Evolutionary conservation across 495 filamentous ascomycete species (phyloP).

Genomic region (Pseudoneurospora amorphoporcata): DNA sequence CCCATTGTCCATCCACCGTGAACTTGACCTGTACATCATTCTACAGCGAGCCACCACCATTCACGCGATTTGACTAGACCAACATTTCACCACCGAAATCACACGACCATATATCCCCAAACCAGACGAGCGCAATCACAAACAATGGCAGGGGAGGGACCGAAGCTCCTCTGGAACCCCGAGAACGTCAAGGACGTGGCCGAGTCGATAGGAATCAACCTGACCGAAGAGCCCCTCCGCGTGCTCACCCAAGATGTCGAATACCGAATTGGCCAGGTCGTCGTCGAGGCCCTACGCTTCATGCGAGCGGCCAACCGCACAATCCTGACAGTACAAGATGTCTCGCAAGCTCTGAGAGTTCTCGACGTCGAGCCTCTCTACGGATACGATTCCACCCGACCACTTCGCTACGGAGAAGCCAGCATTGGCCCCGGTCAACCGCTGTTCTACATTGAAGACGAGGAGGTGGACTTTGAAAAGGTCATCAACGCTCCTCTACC

Average conservation of each 20-base stretch:
- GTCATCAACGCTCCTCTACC: conserved; percentile 92
- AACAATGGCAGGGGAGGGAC: conserved; percentile 12
- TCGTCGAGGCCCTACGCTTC: conserved; percentile 86
- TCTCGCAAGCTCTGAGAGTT: conserved; percentile 69
- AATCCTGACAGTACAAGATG: conserved; percentile 71
- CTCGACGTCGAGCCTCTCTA: conserved; percentile 92
- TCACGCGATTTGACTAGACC: neutral
- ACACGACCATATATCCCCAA: neutral
- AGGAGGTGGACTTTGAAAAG: conserved; percentile 98
- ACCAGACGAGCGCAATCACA: neutral
- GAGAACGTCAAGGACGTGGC: conserved; percentile 93
- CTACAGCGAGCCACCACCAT: neutral
- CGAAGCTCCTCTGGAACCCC: conserved; percentile 72
- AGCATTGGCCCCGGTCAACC: conserved; percentile 90
- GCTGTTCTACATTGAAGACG: conserved; percentile 94
- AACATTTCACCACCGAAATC: neutral
- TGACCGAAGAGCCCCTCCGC: conserved; percentile 73
- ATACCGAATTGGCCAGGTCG: conserved; percentile 81
- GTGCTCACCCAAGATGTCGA: conserved; percentile 88
- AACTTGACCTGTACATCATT: neutral
- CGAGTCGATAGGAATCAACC: conserved; percentile 80
- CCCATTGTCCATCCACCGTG: neutral
- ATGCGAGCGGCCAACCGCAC: conserved; percentile 86
- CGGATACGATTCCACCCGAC: conserved; percentile 83
- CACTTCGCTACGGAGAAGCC: conserved; percentile 84